Evolutionary conservation across 2,329 filamentous ascomycete genomes (phyloP).

Genomic region (Mariannaea sp.): DNA sequence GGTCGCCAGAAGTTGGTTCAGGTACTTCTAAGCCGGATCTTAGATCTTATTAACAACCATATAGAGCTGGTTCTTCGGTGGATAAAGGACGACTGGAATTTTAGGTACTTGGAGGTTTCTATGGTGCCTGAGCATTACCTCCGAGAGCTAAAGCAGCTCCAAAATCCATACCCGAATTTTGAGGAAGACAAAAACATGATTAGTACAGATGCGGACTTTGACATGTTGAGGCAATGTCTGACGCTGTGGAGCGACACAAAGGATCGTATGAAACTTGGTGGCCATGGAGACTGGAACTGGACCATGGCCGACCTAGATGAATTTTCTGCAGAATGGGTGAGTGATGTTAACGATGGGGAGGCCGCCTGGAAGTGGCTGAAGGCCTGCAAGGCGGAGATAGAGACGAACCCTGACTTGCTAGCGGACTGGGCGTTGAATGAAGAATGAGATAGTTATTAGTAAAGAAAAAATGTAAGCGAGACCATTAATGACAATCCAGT

Average conservation of each 20-base stretch:
- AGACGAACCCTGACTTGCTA: conserved; percentile 10
- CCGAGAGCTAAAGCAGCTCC: neutral
- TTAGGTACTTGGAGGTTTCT: neutral
- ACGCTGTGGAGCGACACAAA: conserved; percentile 1
- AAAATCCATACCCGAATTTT: neutral
- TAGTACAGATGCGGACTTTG: neutral
- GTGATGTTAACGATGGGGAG: neutral
- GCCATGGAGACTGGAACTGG: neutral
- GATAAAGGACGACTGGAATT: neutral
- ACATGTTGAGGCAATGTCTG: conserved; percentile 1
- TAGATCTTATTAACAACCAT: neutral
- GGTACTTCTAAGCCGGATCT: neutral
- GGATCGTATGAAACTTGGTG: neutral
- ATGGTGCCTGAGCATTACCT: neutral
- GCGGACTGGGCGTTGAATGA: conserved; percentile 19
- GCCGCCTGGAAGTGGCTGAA: conserved; percentile 18
- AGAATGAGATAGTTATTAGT: no score
- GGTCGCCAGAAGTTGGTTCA: neutral
- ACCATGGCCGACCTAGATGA: neutral
- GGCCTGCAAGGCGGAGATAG: conserved; percentile 5
- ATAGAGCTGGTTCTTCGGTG: neutral
- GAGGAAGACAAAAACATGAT: no score
- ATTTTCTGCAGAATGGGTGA: neutral
- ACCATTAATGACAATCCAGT: no score
- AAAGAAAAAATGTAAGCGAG: no score